Evolutionary conservation across 169 alveolate species (phyloP).

Genomic region (Babesia bigemina): DNA sequence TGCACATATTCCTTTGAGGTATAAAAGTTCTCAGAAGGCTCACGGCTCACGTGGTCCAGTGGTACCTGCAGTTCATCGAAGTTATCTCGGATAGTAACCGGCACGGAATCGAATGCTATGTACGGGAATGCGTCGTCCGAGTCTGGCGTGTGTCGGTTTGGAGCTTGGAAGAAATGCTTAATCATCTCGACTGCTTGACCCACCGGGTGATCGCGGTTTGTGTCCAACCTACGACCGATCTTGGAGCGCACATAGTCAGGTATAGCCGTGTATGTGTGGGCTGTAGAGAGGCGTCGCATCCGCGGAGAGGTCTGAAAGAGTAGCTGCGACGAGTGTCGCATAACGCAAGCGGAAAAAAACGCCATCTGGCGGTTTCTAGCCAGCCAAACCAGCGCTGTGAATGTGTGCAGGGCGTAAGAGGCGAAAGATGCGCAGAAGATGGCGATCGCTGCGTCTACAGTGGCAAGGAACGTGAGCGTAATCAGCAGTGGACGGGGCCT

Average conservation of each 20-base stretch:
- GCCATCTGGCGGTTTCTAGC: background rate
- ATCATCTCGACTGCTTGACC: conserved; percentile 41
- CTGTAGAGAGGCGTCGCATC: background rate
- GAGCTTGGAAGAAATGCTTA: conserved; percentile 34
- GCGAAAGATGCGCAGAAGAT: background rate
- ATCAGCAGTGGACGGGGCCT: conserved; percentile 45
- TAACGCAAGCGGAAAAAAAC: background rate
- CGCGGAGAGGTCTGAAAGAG: background rate
- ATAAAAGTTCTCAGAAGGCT: conserved; percentile 86
- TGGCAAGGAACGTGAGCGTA: conserved; percentile 3
- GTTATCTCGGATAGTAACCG: conserved; percentile 71
- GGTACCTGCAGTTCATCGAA: conserved; percentile 89
- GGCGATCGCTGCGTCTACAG: conserved; percentile 31
- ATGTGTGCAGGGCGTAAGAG: background rate
- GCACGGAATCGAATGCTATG: conserved; percentile 26
- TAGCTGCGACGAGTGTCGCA: conserved; percentile 6
- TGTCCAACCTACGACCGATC: conserved; percentile 46
- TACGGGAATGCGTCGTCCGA: background rate
- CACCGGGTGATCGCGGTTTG: conserved; percentile 31
- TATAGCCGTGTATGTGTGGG: conserved; percentile 23
- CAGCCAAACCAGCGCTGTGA: background rate
- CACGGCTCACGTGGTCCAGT: conserved; percentile 85
- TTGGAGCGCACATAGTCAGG: conserved; percentile 45
- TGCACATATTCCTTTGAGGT: conserved; percentile 67
- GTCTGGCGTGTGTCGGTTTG: too few relatives aligned